Evolutionary conservation across 2,329 filamentous ascomycete genomes (phyloP).

Genomic region (Epichloe sibirici): DNA sequence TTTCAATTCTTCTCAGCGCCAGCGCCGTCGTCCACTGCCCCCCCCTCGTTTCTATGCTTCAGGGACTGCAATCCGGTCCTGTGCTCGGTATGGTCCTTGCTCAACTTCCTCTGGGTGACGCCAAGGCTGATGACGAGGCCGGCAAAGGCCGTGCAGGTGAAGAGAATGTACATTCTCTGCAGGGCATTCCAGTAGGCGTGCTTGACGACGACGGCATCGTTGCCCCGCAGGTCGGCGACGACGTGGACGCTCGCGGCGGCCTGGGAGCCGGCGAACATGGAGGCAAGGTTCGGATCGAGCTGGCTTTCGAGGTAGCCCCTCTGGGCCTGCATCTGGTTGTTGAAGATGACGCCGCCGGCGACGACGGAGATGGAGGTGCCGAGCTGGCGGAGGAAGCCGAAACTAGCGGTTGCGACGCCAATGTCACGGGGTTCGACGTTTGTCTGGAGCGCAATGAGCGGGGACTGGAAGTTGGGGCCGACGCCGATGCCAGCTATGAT

Average conservation of each 20-base stretch:
- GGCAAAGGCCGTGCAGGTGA: constrained; percentile 34
- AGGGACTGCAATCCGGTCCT: constrained; percentile 42
- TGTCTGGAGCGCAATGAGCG: constrained; percentile 56
- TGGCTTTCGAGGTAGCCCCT: constrained; percentile 32
- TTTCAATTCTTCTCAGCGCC: neutral
- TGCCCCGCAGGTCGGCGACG: constrained; percentile 37
- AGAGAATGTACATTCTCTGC: constrained; percentile 46
- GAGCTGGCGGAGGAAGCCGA: constrained; percentile 56
- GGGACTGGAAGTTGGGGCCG: constrained; percentile 57
- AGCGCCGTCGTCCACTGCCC: neutral
- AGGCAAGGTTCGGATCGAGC: constrained; percentile 38
- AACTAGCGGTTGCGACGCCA: constrained; percentile 55
- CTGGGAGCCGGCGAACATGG: constrained; percentile 42
- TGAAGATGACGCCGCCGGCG: constrained; percentile 66
- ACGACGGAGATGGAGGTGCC: constrained; percentile 58
- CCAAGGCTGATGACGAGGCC: constrained; percentile 36
- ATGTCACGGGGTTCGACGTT: constrained; percentile 50
- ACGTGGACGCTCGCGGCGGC: constrained; percentile 49
- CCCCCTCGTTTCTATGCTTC: constrained; percentile 18
- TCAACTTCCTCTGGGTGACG: constrained; percentile 37
- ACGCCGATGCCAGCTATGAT: constrained; percentile 51
- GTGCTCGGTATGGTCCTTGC: constrained; percentile 43
- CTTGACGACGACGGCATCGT: constrained; percentile 30
- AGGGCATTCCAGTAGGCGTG: constrained; percentile 37
- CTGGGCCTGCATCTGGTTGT: constrained; percentile 56